Evolutionary conservation across 2,329 filamentous ascomycete species (phyloP), one percentile per base, ranked within the genome.

Genomic region (Phaeosphaeriaceae sp.): DNA sequence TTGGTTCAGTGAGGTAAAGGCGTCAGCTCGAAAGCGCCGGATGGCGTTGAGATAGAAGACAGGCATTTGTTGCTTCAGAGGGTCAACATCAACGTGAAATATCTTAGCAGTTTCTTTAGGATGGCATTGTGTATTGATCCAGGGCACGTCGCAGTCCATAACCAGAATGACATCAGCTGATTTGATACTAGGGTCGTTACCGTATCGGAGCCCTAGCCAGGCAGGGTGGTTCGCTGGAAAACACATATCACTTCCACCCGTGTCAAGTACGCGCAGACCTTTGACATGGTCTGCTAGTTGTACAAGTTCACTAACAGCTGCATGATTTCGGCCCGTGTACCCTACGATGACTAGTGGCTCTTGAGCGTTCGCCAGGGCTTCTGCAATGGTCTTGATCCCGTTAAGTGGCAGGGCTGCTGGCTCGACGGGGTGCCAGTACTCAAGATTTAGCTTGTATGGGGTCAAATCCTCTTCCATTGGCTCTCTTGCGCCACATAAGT

Each of bases 111-210:
- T 73, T 1, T 76, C 70, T 3, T 76, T 79, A 0, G 86, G 86
- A 37, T 80, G 79, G 73, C 82, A 86, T 52, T 85, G 84, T 0
- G 90, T 94, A n/a, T 87, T 86, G 46, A 97, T 92, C 91, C 92
- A 97, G 0, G 92, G 92, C 0, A 96, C 91, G 66, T 97, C 92
- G 56, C 91, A 95, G 72, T 97, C 89, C 18, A 96, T 68, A 2
- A 96, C 87, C 1, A 97, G 60, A 50, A 97, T 95, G 9, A 91
- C 83, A 69, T 97, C 93, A 0, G 92, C 90, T 0, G 84, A 84
- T 50, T 80, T 82, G 67, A 96, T 89, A 34, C 81, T 79, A 2
- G 89, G 84, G 42, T 96, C 88, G 2, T 83, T 80, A 3, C 90
- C 90, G 61, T 87, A 95, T 35, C 86, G 81, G 42, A 94, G 71